These are phyloP conservation scores for Blastobotrys illinoisensis DNA, from an alignment of 1,139 yeast genomes.

Conservation along the genomic window DNA sequence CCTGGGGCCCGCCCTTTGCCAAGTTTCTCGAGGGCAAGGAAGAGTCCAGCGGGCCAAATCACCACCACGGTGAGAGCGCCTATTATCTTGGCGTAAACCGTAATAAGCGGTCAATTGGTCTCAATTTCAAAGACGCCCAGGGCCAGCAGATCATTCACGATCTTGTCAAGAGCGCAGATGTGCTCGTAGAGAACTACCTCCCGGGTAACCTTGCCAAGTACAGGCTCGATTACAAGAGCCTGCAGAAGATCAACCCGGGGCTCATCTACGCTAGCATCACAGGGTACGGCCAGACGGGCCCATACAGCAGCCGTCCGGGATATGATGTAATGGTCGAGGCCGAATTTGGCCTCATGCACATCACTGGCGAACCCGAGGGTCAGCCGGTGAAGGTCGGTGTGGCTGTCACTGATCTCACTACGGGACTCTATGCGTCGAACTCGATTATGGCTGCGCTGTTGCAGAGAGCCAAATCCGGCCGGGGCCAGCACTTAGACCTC, in stretches of 20 bases:
- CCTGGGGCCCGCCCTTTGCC: constrained; percentile 43
- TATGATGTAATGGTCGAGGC: constrained; percentile 45
- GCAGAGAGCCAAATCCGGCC: constrained; percentile 33
- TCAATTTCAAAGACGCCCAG: constrained; percentile 33
- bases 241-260: constrained; percentile 27
- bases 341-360: constrained; percentile 42
- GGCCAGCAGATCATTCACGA: constrained; percentile 33
- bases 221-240: constrained; percentile 33
- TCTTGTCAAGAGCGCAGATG: constrained; percentile 34
- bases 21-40: constrained; percentile 14
- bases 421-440: constrained; percentile 39
- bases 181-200: constrained; percentile 38
- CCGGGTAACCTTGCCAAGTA: constrained; percentile 38
- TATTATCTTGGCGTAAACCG: constrained; percentile 38
- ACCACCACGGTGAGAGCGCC: constrained; percentile 33
- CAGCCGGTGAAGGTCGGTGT: constrained; percentile 43
- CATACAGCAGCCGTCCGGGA: constrained; percentile 36
- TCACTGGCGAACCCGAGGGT: constrained; percentile 39
- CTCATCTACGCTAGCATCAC: constrained; percentile 39
- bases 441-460: constrained; percentile 38
- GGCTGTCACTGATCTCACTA: constrained; percentile 40
- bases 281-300: constrained; percentile 39
- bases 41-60: constrained; percentile 3
- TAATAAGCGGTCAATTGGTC: constrained; percentile 36
- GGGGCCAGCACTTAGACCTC: constrained; percentile 37